A percentile compares a stretch with the other conserved stretches of the same genome.
Conservation (phyloP, 306 rosid genomes). For the Rosa persica region DNA sequence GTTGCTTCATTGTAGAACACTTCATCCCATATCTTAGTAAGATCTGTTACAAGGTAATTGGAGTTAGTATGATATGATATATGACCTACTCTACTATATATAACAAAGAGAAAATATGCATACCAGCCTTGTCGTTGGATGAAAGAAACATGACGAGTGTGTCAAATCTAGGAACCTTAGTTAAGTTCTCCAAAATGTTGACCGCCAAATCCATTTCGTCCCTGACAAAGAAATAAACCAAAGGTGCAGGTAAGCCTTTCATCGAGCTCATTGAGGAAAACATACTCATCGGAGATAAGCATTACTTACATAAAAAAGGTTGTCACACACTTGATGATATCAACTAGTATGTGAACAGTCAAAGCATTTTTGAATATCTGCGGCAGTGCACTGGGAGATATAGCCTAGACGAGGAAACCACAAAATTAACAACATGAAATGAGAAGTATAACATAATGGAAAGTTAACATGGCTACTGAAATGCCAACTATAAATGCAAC, state of each 20-base stretch:
- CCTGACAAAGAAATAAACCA: conserved; percentile 45
- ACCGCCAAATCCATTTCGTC: conserved; percentile 71
- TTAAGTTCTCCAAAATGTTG: conserved; percentile 62
- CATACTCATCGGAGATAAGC: neutral
- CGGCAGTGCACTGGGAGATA: conserved; percentile 62
- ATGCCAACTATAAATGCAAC: neutral
- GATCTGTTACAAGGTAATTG: conserved; percentile 45
- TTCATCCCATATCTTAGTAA: conserved; percentile 73
- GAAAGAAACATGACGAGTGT: conserved; percentile 76
- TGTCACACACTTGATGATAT: conserved; percentile 74
- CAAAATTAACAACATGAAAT: conserved; percentile 6
- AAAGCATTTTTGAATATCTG: conserved; percentile 83
- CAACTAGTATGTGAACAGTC: conserved; percentile 64
- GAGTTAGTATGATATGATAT: conserved; percentile 9
- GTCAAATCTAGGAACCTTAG: conserved; percentile 77
- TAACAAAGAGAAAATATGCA: conserved; percentile 8
- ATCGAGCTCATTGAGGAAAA: conserved; percentile 17
- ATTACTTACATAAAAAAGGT: conserved; percentile 71
- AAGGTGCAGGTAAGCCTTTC: conserved; percentile 4
- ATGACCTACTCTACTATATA: neutral
- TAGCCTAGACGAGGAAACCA: conserved; percentile 44
- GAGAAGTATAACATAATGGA: neutral
- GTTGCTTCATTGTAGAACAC: conserved; percentile 68
- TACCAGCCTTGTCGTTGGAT: conserved; percentile 67
- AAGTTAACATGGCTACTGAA: neutral